Evolutionary conservation across 2,329 filamentous ascomycete species (phyloP), one percentile per base, ranked within the genome.

Genomic region (Pyricularia sp.): DNA sequence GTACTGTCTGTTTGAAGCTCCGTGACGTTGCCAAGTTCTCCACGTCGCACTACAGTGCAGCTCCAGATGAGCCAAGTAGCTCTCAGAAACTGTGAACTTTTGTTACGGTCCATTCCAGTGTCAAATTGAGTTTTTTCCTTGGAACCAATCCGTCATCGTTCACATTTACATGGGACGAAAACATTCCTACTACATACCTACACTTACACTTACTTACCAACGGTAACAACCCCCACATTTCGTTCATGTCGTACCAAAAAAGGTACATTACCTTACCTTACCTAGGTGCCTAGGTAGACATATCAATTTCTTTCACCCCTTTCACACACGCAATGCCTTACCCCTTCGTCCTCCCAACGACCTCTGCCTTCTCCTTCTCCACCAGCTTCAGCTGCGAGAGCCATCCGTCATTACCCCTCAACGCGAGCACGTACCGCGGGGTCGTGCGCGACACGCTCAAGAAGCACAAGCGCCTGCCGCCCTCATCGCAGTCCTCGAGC

Each of bases 261-360:
- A 28, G 28, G 40, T 49, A 49, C 19, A 49, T 49, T 28, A 60
- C 28, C 5, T 49, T 28, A 60, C 28, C 5, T 60, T 60, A 31
- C 57, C 28, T 31, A 62, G n/a, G 7, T 33, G n/a, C 30, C 60
- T 22, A 61, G 60, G 60, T 44, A 40, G 22, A 35, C 60, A 22
- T 22, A 26, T 33, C n/a, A 31, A 31, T 40, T 40, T 40, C 30
- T 28, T 35, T 22, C 60, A 19, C 31, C 1, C 30, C 28, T 33
- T 26, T 28, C 66, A 1, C 40, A 24, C n/a, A 24, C n/a, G 57
- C 71, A 57, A 97, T 97, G 94, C 93, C 93, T 35, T 97, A 90
- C 73, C 89, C 90, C 13, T 97, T 96, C 72, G 78, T 84, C 12
- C 85, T 97, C 35, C 93, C 94, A 1, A 97, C 93, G 0, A 97